A percentile compares a stretch with the other conserved stretches of the same genome.
Conservation (phyloP, 768 basidiomycete species). For the Xerocomus potaroensis region DNA sequence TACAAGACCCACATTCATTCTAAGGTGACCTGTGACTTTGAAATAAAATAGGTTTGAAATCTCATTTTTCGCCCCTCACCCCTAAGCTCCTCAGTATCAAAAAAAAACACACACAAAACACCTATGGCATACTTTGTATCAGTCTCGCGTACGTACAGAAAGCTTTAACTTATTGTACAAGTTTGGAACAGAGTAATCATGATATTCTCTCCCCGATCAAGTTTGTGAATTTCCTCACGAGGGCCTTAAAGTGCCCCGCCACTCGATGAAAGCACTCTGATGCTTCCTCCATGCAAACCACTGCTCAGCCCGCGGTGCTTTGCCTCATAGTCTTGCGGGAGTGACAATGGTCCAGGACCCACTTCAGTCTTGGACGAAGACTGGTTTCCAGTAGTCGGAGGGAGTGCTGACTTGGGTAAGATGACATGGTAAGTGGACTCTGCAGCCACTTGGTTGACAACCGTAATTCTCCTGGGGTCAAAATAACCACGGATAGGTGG, state of each 20-base stretch:
- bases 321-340: conserved; percentile 2
- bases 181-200: not conserved
- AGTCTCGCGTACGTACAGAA: not conserved
- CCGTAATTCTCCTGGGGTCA: conserved; percentile 30
- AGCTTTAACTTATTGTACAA: conserved; percentile 1
- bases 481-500: conserved; percentile 27
- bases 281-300: conserved; percentile 2
- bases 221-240: too few relatives aligned
- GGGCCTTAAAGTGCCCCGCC: conserved; percentile 13
- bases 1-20: too few relatives aligned
- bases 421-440: conserved; percentile 23
- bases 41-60: conserved; percentile 11
- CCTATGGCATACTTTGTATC: too few relatives aligned
- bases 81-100: too few relatives aligned
- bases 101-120: not conserved
- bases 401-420: conserved; percentile 21
- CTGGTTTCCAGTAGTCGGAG: conserved; percentile 4
- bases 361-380: conserved; percentile 15
- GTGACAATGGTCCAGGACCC: conserved; percentile 12
- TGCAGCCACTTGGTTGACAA: conserved; percentile 33
- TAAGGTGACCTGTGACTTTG: too few relatives aligned
- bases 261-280: not conserved
- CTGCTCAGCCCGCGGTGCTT: conserved; percentile 13
- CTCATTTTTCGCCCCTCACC: not conserved
- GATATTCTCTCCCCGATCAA: too few relatives aligned